These are phyloP conservation scores for Chlorella vulgaris DNA, from an alignment of 139 green algal species.

Conservation along the genomic window DNA sequence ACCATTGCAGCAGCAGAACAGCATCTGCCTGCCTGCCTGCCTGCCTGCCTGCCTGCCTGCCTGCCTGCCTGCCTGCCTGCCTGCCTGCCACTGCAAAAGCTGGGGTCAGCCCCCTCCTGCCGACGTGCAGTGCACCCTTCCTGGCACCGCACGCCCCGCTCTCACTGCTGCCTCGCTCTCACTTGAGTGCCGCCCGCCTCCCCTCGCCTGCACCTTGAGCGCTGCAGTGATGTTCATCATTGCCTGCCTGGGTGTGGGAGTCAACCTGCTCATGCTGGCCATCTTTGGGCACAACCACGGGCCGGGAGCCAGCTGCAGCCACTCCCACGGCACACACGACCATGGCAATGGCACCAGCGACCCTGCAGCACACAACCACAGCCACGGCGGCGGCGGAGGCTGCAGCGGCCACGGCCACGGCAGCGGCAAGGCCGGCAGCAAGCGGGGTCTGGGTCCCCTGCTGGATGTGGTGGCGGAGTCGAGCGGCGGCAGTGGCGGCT, in stretches of 20 bases:
- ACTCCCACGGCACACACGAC: too few species aligned
- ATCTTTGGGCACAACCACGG: conserved; percentile 60
- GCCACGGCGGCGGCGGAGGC: background rate
- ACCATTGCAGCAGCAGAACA: too few species aligned
- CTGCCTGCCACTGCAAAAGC: too few species aligned
- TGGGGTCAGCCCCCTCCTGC: too few species aligned
- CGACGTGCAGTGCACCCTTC: too few species aligned
- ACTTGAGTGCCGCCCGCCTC: background rate
- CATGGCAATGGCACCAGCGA: conserved; percentile 48
- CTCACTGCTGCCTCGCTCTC: too few species aligned
- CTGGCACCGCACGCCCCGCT: too few species aligned
- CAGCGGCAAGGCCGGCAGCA: conserved; percentile 11
- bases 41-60: background rate
- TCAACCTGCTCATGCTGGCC: conserved; percentile 79
- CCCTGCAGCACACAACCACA: background rate
- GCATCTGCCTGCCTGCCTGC: background rate
- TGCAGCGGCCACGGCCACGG: conserved; percentile 24
- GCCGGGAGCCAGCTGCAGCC: background rate
- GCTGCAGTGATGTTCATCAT: conserved; percentile 91
- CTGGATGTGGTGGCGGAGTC: background rate
- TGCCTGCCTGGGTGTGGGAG: conserved; percentile 71
- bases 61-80: background rate
- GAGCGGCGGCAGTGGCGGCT: background rate
- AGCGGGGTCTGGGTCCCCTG: conserved; percentile 19
- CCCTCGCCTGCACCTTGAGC: background rate